phyloP scores from a whole-genome alignment of 768 basidiomycete species.

The Cantharellus anzutake region DNA sequence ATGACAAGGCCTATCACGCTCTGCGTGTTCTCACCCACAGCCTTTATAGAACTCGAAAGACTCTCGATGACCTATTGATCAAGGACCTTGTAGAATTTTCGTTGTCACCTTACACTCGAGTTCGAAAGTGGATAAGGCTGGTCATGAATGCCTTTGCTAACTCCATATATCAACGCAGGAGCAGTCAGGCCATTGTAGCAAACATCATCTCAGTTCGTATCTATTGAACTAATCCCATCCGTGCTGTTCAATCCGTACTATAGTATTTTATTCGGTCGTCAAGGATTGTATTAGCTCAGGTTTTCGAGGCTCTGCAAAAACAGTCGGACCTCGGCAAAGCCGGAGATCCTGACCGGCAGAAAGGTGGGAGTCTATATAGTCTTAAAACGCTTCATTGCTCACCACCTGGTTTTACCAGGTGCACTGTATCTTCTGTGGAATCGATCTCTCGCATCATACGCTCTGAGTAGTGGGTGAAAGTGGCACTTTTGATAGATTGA shows the following conservation, averaged over 20 bases:
- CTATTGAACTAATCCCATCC: conserved; percentile 13
- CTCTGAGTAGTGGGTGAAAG: conserved; percentile 4
- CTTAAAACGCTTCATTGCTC: not conserved
- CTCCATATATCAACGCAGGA: not conserved
- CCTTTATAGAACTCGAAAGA: conserved; percentile 51
- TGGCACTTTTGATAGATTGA: not conserved
- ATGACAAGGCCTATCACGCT: conserved; percentile 45
- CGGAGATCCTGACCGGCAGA: conserved; percentile 16
- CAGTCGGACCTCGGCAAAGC: conserved; percentile 9
- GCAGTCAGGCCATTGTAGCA: not conserved
- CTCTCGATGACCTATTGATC: conserved; percentile 52
- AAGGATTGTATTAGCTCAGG: conserved; percentile 6
- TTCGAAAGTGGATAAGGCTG: conserved; percentile 34
- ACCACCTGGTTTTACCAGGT: conserved; percentile 1
- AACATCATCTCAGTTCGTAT: conserved; percentile 1
- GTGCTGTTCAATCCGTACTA: conserved; percentile 44
- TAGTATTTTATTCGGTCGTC: conserved; percentile 9
- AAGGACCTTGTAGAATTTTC: conserved; percentile 53
- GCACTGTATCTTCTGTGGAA: conserved; percentile 45
- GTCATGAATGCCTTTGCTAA: not conserved
- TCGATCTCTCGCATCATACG: conserved; percentile 17
- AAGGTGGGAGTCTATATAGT: conserved; percentile 9
- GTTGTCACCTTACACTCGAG: conserved; percentile 59
- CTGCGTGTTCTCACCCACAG: conserved; percentile 61
- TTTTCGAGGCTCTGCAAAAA: conserved; percentile 9